Evolutionary conservation across 192 early-diverging fungal genomes (phyloP).

Genomic region (Bifiguratus adelaidae): DNA sequence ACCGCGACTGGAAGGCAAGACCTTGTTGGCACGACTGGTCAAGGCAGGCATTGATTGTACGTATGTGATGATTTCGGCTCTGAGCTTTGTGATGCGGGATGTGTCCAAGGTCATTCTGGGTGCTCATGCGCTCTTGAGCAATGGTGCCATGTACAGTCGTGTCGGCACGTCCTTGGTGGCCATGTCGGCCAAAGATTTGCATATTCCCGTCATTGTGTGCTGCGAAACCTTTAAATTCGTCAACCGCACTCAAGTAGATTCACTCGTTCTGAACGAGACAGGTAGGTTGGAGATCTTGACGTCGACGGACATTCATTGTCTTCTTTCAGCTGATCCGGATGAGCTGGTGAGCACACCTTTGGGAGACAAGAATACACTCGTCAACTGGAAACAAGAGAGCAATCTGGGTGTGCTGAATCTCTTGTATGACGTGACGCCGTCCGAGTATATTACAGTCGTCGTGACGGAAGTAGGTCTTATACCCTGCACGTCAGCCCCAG

Average conservation of each 20-base stretch:
- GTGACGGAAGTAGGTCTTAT: conserved; percentile 90
- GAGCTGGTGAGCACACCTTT: conserved; percentile 54
- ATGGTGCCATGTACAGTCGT: conserved; percentile 86
- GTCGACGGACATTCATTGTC: not conserved
- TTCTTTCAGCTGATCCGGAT: conserved; percentile 57
- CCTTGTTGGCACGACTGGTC: conserved; percentile 45
- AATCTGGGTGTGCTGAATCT: conserved; percentile 82
- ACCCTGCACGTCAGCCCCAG: conserved; percentile 79
- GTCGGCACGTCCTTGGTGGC: conserved; percentile 86
- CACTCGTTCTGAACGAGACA: conserved; percentile 94
- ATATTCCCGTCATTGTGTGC: conserved; percentile 91
- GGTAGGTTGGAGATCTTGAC: conserved; percentile 25
- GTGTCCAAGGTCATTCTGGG: conserved; percentile 93
- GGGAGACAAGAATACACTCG: conserved; percentile 21
- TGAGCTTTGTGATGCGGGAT: conserved; percentile 70
- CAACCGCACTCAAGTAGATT: conserved; percentile 85
- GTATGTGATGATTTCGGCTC: conserved; percentile 53
- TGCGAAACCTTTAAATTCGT: conserved; percentile 97
- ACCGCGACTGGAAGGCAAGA: conserved; percentile 76
- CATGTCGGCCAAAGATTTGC: conserved; percentile 75
- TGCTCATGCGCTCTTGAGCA: conserved; percentile 83
- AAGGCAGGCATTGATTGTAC: conserved; percentile 61
- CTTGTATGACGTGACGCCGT: conserved; percentile 91
- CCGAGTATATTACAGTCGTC: conserved; percentile 82
- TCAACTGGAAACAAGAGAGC: conserved; percentile 66